Evolutionary conservation across 306 rosid species (phyloP), one percentile per base, ranked within the genome.

Genomic region (Pueraria montana): DNA sequence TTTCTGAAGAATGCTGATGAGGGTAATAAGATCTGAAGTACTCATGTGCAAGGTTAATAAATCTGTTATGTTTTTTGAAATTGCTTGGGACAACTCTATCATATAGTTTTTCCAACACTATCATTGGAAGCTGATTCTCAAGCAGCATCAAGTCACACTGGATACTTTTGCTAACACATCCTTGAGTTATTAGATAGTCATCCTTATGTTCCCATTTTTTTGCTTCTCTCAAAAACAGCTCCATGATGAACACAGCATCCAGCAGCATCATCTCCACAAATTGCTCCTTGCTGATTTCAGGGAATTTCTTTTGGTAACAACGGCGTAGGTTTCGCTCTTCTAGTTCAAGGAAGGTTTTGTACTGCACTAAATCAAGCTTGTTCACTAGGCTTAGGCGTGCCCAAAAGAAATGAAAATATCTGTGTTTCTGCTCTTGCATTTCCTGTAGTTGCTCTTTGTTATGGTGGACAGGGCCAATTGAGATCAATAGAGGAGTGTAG

Each of bases 41-140:
- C 6, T 50, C 77, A 14, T 45, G 76, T 0, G 87, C 80, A 49
- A 88, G 81, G 8, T n/a, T 61, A 34, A 83, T 10, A 27, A 84
- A 82, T 1, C 72, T 50, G 11, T 3, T 0, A 12, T 69, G 27
- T 30, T 27, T 14, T 27, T 73, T 81, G 20, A 21, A 50, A 21
- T 21, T 58, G 43, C 63, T 58, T 8, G 77, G 87, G 1, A 80
- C 86, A 49, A 69, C 76, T 1, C 5, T 46, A 14, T 68, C 46
- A 11, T 85, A 90, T 2, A 90, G 58, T 2, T 87, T 75, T 11
- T 78, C 49, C 34, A 90, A 69, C n/a, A 87, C 83, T 45, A 2
- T 55, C 24, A 83, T 85, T 0, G 96, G 93, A 80, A 91, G 84
- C 76, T 88, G 96, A 72, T 92, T 90, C 52, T 92, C 94, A 4